These are phyloP conservation scores for Podaxis carcinomalis DNA, from an alignment of 768 basidiomycete species.

Conservation along the genomic window DNA sequence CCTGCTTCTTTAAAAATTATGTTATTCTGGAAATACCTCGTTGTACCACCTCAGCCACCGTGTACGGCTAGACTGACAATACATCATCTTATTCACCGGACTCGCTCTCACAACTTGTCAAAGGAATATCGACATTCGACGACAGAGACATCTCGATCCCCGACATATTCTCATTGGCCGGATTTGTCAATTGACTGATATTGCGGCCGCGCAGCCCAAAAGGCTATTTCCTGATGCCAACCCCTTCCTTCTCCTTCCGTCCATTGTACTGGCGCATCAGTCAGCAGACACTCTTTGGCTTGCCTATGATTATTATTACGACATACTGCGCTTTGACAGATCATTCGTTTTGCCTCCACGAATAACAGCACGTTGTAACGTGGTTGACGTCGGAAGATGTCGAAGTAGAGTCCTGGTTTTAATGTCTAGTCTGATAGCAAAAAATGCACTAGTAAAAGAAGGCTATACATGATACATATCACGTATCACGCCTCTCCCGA, in stretches of 20 bases:
- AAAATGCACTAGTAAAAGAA: not conserved
- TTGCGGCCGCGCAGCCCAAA: not conserved
- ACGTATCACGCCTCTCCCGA: not conserved
- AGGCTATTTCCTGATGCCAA: constrained; percentile 1
- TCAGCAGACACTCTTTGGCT: not conserved
- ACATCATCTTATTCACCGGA: not conserved
- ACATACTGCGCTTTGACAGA: not conserved
- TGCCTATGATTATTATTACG: not conserved
- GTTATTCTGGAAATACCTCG: not conserved
- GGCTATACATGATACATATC: not conserved
- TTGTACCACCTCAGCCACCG: not conserved
- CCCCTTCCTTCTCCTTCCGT: not conserved
- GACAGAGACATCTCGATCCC: not conserved
- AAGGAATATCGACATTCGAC: not conserved
- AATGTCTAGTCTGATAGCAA: not conserved
- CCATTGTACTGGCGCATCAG: not conserved
- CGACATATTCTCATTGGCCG: not conserved
- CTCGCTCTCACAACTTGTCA: not conserved
- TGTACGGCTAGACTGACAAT: not conserved
- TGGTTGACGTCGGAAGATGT: not conserved
- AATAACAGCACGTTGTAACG: not conserved
- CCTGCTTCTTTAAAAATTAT: not conserved
- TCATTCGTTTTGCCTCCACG: not conserved
- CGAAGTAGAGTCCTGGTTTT: not conserved
- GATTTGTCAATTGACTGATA: constrained; percentile 6